Conservation (phyloP, 2,329 filamentous ascomycete genomes). For the Samsoniella hepiali region DNA sequence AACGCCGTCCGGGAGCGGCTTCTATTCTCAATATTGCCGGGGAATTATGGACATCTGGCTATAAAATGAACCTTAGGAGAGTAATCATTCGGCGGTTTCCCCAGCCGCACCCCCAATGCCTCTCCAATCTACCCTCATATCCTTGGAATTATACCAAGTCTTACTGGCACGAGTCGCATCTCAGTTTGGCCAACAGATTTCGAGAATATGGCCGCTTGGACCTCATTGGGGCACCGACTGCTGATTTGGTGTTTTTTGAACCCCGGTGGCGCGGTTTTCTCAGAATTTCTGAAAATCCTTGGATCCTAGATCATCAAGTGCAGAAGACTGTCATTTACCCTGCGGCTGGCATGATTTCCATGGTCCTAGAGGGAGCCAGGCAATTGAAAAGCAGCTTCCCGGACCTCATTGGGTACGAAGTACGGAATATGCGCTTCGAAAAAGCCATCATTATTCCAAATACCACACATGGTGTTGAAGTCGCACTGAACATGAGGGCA, state of each 20-base stretch:
- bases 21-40: slow-evolving; percentile 34
- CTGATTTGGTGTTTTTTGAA: slow-evolving; percentile 43
- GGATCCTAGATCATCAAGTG: slow-evolving; percentile 51
- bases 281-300: slow-evolving; percentile 47
- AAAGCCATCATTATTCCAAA: slow-evolving; percentile 51
- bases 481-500: slow-evolving; percentile 44
- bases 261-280: slow-evolving; percentile 50
- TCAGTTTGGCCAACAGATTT: slow-evolving; percentile 42
- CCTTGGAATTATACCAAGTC: slow-evolving; percentile 51
- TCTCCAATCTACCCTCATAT: slow-evolving; percentile 49
- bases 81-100: slow-evolving; percentile 25
- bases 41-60: slow-evolving; percentile 37
- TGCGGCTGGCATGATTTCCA: slow-evolving; percentile 47
- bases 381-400: slow-evolving; percentile 34
- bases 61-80: slow-evolving; percentile 30
- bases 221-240: slow-evolving; percentile 46
- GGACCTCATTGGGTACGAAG: slow-evolving; percentile 38
- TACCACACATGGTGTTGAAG: slow-evolving; percentile 47
- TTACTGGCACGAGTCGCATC: slow-evolving; percentile 53
- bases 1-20: slow-evolving; percentile 23
- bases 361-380: slow-evolving; percentile 46
- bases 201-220: slow-evolving; percentile 47
- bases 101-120: slow-evolving; percentile 29
- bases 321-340: slow-evolving; percentile 50
- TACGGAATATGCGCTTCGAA: slow-evolving; percentile 44